phyloP scores from a whole-genome alignment of 805 yeast genomes.

The Wickerhamomyces hampshirensis region DNA sequence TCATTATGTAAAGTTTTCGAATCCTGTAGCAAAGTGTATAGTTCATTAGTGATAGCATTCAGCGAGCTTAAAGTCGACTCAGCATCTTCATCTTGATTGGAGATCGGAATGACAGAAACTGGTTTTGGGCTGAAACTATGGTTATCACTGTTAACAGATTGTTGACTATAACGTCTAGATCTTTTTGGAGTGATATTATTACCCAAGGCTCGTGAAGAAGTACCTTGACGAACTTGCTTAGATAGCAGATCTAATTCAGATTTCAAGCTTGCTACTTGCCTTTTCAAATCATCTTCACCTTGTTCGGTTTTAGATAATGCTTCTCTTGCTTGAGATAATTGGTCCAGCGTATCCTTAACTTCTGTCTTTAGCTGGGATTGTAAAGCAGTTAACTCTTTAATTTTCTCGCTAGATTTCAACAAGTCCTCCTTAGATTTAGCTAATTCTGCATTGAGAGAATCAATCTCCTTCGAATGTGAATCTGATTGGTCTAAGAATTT shows the following conservation, averaged over 20 bases:
- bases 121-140: slow-evolving; percentile 39
- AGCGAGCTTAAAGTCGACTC: slow-evolving; percentile 39
- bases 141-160: slow-evolving; percentile 32
- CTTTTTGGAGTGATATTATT: slow-evolving; percentile 24
- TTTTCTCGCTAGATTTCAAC: slow-evolving; percentile 50
- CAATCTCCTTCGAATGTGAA: slow-evolving; percentile 46
- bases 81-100: slow-evolving; percentile 45
- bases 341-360: slow-evolving; percentile 54
- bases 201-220: slow-evolving; percentile 11
- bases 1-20: slow-evolving; percentile 73
- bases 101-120: slow-evolving; percentile 56
- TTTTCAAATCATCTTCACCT: slow-evolving; percentile 56
- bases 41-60: slow-evolving; percentile 71
- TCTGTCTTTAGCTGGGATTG: slow-evolving; percentile 63
- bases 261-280: slow-evolving; percentile 42
- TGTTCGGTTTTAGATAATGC: slow-evolving; percentile 55
- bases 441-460: slow-evolving; percentile 50
- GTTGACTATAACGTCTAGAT: slow-evolving; percentile 33
- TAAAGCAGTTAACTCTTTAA: slow-evolving; percentile 53
- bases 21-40: slow-evolving; percentile 65
- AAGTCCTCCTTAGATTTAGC: slow-evolving; percentile 50
- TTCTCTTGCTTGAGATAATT: slow-evolving; percentile 55
- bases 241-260: slow-evolving; percentile 25
- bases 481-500: slow-evolving; percentile 39
- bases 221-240: slow-evolving; percentile 24